Evolutionary conservation across 1,284 basidiomycete species (phyloP).

Genomic region (Austroboletus novae-zelandiae): DNA sequence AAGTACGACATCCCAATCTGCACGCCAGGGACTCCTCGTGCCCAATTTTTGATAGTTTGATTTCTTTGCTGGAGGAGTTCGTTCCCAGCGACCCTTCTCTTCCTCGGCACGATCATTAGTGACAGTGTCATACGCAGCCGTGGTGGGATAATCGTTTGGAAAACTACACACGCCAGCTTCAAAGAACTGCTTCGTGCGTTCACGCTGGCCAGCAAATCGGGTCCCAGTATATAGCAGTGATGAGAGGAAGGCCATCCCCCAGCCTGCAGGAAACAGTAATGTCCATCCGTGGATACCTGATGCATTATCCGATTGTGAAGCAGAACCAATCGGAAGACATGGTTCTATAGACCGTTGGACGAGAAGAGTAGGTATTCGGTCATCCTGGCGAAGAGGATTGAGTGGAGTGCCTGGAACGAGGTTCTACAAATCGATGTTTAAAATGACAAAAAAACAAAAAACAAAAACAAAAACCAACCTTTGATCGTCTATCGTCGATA

Average conservation of each 20-base stretch:
- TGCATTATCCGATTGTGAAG: slow-evolving; percentile 19
- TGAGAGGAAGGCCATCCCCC: slow-evolving; percentile 84
- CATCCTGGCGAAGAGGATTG: slow-evolving; percentile 65
- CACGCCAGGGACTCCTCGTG: slow-evolving; percentile 67
- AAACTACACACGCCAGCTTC: slow-evolving; percentile 75
- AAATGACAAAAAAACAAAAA: background rate
- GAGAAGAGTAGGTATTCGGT: slow-evolving; percentile 78
- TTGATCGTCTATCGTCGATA: slow-evolving; percentile 73
- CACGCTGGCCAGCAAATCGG: slow-evolving; percentile 77
- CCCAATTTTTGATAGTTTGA: slow-evolving; percentile 68
- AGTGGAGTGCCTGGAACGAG: slow-evolving; percentile 75
- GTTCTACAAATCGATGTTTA: slow-evolving; percentile 42
- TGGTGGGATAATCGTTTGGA: slow-evolving; percentile 77
- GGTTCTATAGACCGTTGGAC: slow-evolving; percentile 73
- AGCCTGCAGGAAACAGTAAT: slow-evolving; percentile 79
- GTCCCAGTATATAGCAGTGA: slow-evolving; percentile 81
- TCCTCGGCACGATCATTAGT: slow-evolving; percentile 46
- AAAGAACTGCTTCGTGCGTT: slow-evolving; percentile 72
- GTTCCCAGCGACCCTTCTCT: slow-evolving; percentile 66
- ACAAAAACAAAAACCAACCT: slow-evolving; percentile 46
- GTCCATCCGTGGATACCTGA: slow-evolving; percentile 78
- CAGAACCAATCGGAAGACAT: slow-evolving; percentile 20
- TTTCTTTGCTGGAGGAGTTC: slow-evolving; percentile 84
- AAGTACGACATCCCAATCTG: slow-evolving; percentile 71
- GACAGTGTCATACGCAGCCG: slow-evolving; percentile 51